These are phyloP conservation scores for Apiotrichum akiyoshidainum DNA, from an alignment of 1,284 basidiomycete species.

Conservation along the genomic window DNA sequence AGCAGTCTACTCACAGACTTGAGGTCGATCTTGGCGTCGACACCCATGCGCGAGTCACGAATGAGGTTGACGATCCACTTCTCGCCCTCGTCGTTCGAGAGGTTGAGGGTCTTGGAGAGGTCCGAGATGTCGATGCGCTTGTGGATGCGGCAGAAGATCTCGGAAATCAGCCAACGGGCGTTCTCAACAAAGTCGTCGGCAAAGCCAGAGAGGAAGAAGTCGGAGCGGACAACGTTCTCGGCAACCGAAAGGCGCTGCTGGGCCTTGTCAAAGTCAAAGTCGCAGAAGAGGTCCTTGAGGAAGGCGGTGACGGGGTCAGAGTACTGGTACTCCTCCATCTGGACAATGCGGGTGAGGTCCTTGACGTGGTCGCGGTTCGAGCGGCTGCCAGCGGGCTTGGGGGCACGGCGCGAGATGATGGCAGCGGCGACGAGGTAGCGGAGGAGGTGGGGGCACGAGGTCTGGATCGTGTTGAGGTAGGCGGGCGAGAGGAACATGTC, in stretches of 20 bases:
- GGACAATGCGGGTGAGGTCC: conserved; percentile 84
- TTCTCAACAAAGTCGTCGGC: conserved; percentile 93
- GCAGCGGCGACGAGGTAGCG: conserved; percentile 92
- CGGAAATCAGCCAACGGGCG: conserved; percentile 88
- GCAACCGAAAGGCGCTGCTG: conserved; percentile 76
- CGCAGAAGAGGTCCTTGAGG: conserved; percentile 86
- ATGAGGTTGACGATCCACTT: conserved; percentile 99
- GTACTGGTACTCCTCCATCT: conserved; percentile 92
- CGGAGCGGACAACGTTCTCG: conserved; percentile 77
- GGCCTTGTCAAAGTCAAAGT: conserved; percentile 87
- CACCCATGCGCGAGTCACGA: conserved; percentile 89
- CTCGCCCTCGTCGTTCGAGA: conserved; percentile 89
- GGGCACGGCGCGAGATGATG: conserved; percentile 76
- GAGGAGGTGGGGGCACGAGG: conserved; percentile 87
- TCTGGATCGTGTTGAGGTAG: conserved; percentile 98
- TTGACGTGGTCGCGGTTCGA: conserved; percentile 73
- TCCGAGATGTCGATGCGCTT: conserved; percentile 94
- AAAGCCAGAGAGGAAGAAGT: conserved; percentile 91
- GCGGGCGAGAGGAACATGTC: conserved; percentile 94
- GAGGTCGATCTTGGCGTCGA: conserved; percentile 94
- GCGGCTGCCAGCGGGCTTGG: conserved; percentile 39
- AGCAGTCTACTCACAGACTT: conserved; percentile 63
- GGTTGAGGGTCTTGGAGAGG: conserved; percentile 85
- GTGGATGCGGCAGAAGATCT: conserved; percentile 97
- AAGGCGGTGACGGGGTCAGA: conserved; percentile 90